Conservation (phyloP, 176 grass and related monocot species). For the Ampelocalamus luodianensis region DNA sequence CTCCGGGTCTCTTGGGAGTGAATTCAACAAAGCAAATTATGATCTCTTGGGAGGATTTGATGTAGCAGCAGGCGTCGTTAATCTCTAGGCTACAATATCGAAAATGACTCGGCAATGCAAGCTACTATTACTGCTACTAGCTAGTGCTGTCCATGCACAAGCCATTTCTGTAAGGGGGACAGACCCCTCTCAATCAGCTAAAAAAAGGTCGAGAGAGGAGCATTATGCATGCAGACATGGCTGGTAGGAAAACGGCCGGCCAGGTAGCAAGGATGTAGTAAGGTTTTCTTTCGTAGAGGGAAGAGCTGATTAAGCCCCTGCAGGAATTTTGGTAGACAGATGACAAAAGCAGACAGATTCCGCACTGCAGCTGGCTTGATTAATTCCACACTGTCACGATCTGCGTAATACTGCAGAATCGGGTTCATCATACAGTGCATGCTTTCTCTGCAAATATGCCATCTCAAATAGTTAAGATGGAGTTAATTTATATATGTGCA, state of each 20-base stretch:
- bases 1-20: no score
- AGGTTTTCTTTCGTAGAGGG: conserved; percentile 1
- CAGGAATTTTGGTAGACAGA: conserved; percentile 1
- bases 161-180: conserved; percentile 21
- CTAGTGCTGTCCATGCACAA: conserved; percentile 27
- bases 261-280: not conserved
- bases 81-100: not conserved
- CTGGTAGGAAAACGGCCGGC: conserved; percentile 6
- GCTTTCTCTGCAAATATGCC: not conserved
- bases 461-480: not conserved
- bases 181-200: not conserved
- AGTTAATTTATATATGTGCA: not conserved
- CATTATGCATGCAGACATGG: not conserved
- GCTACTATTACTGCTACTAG: not conserved
- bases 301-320: not conserved
- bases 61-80: not conserved
- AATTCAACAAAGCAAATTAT: not conserved
- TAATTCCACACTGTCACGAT: not conserved
- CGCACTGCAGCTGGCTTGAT: not conserved
- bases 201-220: not conserved
- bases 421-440: not conserved
- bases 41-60: not conserved
- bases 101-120: not conserved
- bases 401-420: not conserved
- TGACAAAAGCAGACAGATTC: not conserved